Percentiles rank a stretch among this genome's conserved stretches.
phyloP scores from a whole-genome alignment of 768 basidiomycete genomes.

The Boletus vermiculosoides region DNA sequence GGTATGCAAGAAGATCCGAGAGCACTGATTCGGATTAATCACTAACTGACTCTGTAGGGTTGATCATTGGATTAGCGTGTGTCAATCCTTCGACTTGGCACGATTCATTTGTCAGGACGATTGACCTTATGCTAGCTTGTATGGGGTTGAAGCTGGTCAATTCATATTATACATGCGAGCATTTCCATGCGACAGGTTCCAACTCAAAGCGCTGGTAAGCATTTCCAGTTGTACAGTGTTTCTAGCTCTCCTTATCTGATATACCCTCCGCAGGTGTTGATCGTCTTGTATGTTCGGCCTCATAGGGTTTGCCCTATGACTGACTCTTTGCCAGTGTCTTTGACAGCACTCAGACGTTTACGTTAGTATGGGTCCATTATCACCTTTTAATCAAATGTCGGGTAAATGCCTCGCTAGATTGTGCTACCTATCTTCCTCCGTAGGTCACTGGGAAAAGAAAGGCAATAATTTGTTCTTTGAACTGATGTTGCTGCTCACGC shows the following conservation, averaged over 20 bases:
- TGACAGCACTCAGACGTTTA: conserved; percentile 4
- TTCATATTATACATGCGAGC: background rate
- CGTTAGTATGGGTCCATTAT: background rate
- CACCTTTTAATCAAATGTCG: conserved; percentile 13
- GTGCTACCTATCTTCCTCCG: conserved; percentile 2
- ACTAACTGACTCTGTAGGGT: background rate
- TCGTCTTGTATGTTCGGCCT: conserved; percentile 4
- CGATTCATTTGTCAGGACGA: background rate
- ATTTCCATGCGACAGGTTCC: background rate
- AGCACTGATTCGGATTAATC: background rate
- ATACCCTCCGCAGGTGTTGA: background rate
- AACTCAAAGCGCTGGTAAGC: background rate
- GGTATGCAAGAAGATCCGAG: background rate
- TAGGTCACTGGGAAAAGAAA: background rate
- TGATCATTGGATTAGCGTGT: background rate
- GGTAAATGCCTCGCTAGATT: background rate
- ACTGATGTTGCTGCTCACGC: background rate
- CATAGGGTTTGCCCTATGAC: background rate
- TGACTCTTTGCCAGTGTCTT: conserved; percentile 10
- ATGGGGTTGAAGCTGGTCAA: background rate
- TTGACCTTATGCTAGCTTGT: background rate
- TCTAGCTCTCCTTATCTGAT: background rate
- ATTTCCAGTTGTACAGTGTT: background rate
- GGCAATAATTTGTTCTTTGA: background rate
- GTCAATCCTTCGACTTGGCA: background rate